Conservation (phyloP, 805 yeast genomes). For the Deakozyma indianensis region DNA sequence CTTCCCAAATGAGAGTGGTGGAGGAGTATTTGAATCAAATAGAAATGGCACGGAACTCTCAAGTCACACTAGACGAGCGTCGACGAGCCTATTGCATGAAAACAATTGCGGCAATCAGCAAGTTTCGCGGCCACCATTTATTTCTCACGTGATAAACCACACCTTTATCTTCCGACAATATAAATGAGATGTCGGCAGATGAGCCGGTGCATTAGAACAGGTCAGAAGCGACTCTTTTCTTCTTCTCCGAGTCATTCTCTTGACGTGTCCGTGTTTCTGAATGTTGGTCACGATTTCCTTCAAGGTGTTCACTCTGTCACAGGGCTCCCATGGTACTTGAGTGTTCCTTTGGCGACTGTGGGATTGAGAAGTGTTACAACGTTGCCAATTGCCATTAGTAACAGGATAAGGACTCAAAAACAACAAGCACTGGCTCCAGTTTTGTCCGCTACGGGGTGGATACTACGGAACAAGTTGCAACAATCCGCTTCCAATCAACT, state of each 20-base stretch:
- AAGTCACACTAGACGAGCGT: too few relatives aligned
- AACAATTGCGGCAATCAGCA: too few relatives aligned
- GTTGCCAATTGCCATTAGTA: constrained; percentile 62
- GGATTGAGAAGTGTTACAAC: constrained; percentile 53
- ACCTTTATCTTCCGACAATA: too few relatives aligned
- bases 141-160: too few relatives aligned
- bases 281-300: constrained; percentile 11
- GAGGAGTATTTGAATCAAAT: too few relatives aligned
- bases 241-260: background rate
- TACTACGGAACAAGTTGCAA: constrained; percentile 41
- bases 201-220: too few relatives aligned
- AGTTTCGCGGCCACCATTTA: too few relatives aligned
- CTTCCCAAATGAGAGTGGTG: too few relatives aligned
- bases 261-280: constrained; percentile 3
- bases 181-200: too few relatives aligned
- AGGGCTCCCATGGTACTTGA: constrained; percentile 70
- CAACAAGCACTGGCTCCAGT: constrained; percentile 65
- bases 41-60: too few relatives aligned
- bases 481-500: constrained; percentile 28
- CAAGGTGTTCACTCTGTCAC: constrained; percentile 13
- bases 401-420: constrained; percentile 50
- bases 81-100: too few relatives aligned
- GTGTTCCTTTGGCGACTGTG: constrained; percentile 63
- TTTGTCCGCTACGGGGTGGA: constrained; percentile 60
- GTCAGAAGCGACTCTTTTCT: too few relatives aligned